Base-by-base conservation (phyloP, 1,139 yeast genomes). In the Blastobotrys apis region DNA sequence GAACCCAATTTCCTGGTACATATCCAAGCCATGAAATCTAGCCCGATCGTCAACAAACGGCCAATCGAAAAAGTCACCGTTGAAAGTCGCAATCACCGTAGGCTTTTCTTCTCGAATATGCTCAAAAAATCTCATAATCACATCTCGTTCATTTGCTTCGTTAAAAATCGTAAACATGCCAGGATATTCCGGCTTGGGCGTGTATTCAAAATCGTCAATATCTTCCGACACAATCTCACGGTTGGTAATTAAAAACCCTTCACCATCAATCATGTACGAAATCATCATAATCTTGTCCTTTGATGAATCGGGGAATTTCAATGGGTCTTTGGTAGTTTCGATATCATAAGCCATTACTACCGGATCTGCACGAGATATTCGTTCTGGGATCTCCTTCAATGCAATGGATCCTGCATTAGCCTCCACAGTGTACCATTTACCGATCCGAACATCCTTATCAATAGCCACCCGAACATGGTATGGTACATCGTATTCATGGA, bases 11-110 rank as follows among this genome's bases (percentile, higher is more conserved):
- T 92, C 97, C 43, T 84, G 84, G 62, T 80, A 85, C 94, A 94
- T 82, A 62, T 85, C 83, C 53, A 94, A 63, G 20, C 87, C 97
- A 62, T 92, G 94, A 48, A 78, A 76, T 29, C 81, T 68, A 1
- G 97, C 81, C 60, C 99, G 73, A 13, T 84, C 81, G 55, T 90
- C 98, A 4, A 94, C 94, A 64, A 88, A 94, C 1, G 99, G 99
- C 98, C 98, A 94, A 72, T 94, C 99, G 67, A 94, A 94, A 60
- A 88, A 88, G 63, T 94, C 99, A 71, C 99, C 99, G 67, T 94
- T 94, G 59, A 87, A 94, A 0, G 98, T 92, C 1, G 97, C 95
- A 45, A 94, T 92, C 10, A 92, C 96, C 0, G 97, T 90, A 1
- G 99, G 98, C 54, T 78, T 75, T 4, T 75, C 84, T 43, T 92